phyloP scores from a whole-genome alignment of 495 filamentous ascomycete genomes.

The Cryomyces antarcticus region DNA sequence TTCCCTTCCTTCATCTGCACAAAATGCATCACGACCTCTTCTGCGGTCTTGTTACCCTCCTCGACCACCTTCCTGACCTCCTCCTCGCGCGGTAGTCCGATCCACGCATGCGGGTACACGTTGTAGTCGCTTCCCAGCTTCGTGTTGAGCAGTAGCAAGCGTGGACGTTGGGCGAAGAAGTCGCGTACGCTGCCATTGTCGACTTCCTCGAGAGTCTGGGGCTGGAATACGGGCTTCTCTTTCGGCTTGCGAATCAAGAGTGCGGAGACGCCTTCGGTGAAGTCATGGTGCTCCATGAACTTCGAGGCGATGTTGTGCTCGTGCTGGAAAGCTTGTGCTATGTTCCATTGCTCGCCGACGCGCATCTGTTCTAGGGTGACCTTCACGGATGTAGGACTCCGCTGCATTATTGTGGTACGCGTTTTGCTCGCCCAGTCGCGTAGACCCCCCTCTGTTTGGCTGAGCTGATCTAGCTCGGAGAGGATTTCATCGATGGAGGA shows the following conservation, averaged over 20 bases:
- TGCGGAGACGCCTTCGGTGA: conserved; percentile 65
- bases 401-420: conserved; percentile 41
- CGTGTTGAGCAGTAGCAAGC: conserved; percentile 31
- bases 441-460: conserved; percentile 20
- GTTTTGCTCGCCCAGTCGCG: conserved; percentile 54
- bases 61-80: conserved; percentile 38
- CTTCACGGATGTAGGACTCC: conserved; percentile 67
- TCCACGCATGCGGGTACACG: conserved; percentile 43
- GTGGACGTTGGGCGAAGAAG: conserved; percentile 34
- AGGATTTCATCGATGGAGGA: conserved; percentile 49
- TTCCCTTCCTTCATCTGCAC: conserved; percentile 19
- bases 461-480: conserved; percentile 28
- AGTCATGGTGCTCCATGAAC: conserved; percentile 81
- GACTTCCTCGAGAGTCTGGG: conserved; percentile 43
- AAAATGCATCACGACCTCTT: conserved; percentile 29
- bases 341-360: conserved; percentile 50
- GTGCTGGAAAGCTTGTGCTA: conserved; percentile 59
- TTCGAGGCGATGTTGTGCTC: conserved; percentile 59
- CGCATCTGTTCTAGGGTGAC: conserved; percentile 69
- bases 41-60: conserved; percentile 14
- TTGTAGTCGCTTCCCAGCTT: conserved; percentile 28
- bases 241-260: conserved; percentile 46
- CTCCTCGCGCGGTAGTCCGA: conserved; percentile 56
- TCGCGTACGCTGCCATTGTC: conserved; percentile 27
- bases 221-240: conserved; percentile 45